Conservation (phyloP, 768 basidiomycete genomes). For the Leccinum subtestaceum region DNA sequence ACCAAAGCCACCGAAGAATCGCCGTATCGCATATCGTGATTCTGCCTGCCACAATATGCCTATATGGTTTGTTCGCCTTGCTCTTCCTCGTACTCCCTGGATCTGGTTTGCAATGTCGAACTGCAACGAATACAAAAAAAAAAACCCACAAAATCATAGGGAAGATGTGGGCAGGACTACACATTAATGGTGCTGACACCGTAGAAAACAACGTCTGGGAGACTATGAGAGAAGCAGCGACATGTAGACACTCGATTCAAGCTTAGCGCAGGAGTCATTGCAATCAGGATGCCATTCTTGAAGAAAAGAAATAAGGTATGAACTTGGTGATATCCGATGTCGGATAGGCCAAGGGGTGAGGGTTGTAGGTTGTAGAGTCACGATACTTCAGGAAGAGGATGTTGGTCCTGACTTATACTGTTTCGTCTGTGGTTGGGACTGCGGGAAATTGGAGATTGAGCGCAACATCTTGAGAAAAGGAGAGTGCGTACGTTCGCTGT, state of each 20-base stretch:
- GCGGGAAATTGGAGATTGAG: too few species aligned
- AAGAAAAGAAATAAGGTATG: slow-evolving; percentile 40
- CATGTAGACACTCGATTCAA: too few species aligned
- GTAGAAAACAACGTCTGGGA: background rate
- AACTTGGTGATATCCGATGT: slow-evolving; percentile 19
- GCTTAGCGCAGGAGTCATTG: slow-evolving; percentile 43
- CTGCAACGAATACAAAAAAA: slow-evolving; percentile 40
- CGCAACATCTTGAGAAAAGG: too few species aligned
- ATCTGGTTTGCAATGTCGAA: slow-evolving; percentile 30
- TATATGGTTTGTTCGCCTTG: slow-evolving; percentile 41
- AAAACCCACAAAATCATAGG: slow-evolving; percentile 34
- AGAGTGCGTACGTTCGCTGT: too few species aligned
- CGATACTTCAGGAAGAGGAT: background rate
- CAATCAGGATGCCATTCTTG: slow-evolving; percentile 46
- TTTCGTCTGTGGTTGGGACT: too few species aligned
- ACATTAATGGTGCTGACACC: slow-evolving; percentile 27
- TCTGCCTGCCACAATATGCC: slow-evolving; percentile 44
- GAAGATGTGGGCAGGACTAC: slow-evolving; percentile 13
- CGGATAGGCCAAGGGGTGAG: background rate
- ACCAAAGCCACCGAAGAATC: slow-evolving; percentile 37
- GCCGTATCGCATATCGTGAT: slow-evolving; percentile 35
- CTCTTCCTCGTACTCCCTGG: slow-evolving; percentile 36
- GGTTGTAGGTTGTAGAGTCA: slow-evolving; percentile 12
- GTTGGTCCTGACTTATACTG: too few species aligned
- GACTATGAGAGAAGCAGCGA: background rate